phyloP scores from a whole-genome alignment of 2,329 filamentous ascomycete species.

The Knoxdaviesia proteae region DNA sequence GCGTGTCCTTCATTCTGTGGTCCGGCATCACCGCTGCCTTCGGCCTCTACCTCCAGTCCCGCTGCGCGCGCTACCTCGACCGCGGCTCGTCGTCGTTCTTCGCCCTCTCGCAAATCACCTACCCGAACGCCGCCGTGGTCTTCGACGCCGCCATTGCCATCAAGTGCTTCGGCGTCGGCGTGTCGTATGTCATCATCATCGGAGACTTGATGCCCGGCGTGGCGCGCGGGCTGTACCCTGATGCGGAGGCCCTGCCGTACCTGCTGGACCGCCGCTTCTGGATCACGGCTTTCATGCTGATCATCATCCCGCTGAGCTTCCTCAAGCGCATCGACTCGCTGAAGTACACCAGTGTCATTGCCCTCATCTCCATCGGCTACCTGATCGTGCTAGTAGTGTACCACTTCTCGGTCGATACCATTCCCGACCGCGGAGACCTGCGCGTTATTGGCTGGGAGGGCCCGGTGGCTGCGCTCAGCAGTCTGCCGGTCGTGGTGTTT shows the following conservation, averaged over 20 bases:
- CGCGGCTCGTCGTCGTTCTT: conserved; percentile 82
- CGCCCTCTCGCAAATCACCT: conserved; percentile 89
- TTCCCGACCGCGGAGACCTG: conserved; percentile 53
- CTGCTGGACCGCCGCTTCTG: conserved; percentile 84
- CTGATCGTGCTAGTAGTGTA: conserved; percentile 83
- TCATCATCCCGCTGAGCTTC: conserved; percentile 89
- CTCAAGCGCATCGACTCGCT: conserved; percentile 78
- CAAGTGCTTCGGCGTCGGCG: conserved; percentile 93
- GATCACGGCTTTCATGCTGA: conserved; percentile 93
- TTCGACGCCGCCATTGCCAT: conserved; percentile 93
- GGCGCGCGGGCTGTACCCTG: conserved; percentile 55
- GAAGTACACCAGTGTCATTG: conserved; percentile 89
- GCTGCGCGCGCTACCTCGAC: conserved; percentile 84
- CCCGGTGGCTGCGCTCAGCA: conserved; percentile 57
- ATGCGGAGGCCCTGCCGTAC: conserved; percentile 42
- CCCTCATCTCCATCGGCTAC: conserved; percentile 83
- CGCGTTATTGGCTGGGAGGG: conserved; percentile 62
- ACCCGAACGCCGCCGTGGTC: conserved; percentile 83
- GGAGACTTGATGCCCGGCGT: conserved; percentile 96
- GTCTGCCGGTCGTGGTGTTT: conserved; percentile 88
- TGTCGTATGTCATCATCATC: conserved; percentile 97
- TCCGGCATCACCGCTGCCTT: conserved; percentile 76
- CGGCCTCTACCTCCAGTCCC: conserved; percentile 82
- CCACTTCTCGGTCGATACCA: conserved; percentile 67
- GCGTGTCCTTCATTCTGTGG: conserved; percentile 72